These are phyloP conservation scores for Boletus sp. DNA, from an alignment of 1,284 basidiomycete genomes.

Conservation along the genomic window DNA sequence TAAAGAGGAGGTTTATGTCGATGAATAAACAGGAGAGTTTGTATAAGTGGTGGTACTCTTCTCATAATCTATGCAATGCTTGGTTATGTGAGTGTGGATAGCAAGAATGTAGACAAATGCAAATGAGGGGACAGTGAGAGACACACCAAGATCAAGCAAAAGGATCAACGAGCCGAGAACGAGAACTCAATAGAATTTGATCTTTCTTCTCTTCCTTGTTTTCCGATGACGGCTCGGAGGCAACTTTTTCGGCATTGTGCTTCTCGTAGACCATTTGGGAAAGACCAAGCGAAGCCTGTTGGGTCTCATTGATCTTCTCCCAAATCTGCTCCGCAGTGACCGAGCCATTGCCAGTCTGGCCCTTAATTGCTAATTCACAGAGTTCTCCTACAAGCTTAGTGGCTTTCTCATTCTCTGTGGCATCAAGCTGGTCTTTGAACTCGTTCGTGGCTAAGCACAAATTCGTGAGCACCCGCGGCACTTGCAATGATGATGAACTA, in stretches of 20 bases:
- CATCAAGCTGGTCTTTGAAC: slow-evolving; percentile 96
- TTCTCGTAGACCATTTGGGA: slow-evolving; percentile 99
- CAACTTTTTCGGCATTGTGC: slow-evolving; percentile 67
- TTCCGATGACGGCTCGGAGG: slow-evolving; percentile 45
- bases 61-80: slow-evolving; percentile 30
- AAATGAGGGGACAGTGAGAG: slow-evolving; percentile 30
- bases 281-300: slow-evolving; percentile 93
- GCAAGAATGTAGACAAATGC: slow-evolving; percentile 10
- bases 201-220: slow-evolving; percentile 74
- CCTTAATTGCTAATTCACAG: slow-evolving; percentile 88
- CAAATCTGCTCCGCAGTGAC: slow-evolving; percentile 87
- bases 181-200: slow-evolving; percentile 37
- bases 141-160: slow-evolving; percentile 15
- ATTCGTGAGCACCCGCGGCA: slow-evolving; percentile 2
- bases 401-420: slow-evolving; percentile 92
- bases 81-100: slow-evolving; percentile 8
- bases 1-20: slow-evolving; percentile 8
- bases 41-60: slow-evolving; percentile 33
- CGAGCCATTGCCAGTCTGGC: slow-evolving; percentile 80
- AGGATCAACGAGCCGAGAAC: neutral
- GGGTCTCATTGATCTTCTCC: slow-evolving; percentile 94
- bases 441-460: slow-evolving; percentile 77
- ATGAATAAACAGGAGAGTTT: slow-evolving; percentile 66
- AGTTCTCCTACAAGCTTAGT: slow-evolving; percentile 84
- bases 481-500: slow-evolving; percentile 21